Conservation (phyloP, 1,139 yeast genomes). For the Magnusiomyces sp. region DNA sequence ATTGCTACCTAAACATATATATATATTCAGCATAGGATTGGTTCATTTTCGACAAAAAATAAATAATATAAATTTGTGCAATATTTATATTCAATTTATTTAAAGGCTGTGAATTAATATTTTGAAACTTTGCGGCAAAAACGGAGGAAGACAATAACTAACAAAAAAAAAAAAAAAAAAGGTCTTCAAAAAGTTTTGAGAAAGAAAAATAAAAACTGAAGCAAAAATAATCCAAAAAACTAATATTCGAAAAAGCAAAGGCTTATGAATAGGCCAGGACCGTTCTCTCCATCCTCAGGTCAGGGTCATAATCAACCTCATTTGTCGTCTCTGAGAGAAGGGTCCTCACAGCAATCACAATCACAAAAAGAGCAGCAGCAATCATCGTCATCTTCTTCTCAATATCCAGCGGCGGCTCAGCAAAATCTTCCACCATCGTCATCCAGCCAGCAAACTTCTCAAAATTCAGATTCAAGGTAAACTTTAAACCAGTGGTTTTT, state of each 20-base stretch:
- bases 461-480: neutral
- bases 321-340: constrained; percentile 1
- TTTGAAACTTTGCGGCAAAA: too few relatives aligned
- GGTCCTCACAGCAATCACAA: neutral
- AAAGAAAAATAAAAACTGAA: neutral
- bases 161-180: neutral
- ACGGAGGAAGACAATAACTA: too few relatives aligned
- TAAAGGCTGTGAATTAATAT: too few relatives aligned
- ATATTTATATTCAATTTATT: too few relatives aligned
- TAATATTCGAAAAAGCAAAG: neutral
- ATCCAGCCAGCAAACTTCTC: neutral
- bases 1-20: too few relatives aligned
- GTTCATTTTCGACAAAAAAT: too few relatives aligned
- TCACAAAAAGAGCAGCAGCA: neutral
- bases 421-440: too few relatives aligned
- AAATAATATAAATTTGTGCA: too few relatives aligned
- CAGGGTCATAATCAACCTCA: neutral
- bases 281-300: constrained; percentile 3
- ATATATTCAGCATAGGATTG: too few relatives aligned
- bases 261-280: constrained; percentile 7
- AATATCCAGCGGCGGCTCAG: neutral
- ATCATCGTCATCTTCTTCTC: neutral
- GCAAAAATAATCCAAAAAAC: neutral
- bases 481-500: neutral
- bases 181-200: neutral